phyloP scores from a whole-genome alignment of 2,329 filamentous ascomycete species.

The Penicillium sp. region DNA sequence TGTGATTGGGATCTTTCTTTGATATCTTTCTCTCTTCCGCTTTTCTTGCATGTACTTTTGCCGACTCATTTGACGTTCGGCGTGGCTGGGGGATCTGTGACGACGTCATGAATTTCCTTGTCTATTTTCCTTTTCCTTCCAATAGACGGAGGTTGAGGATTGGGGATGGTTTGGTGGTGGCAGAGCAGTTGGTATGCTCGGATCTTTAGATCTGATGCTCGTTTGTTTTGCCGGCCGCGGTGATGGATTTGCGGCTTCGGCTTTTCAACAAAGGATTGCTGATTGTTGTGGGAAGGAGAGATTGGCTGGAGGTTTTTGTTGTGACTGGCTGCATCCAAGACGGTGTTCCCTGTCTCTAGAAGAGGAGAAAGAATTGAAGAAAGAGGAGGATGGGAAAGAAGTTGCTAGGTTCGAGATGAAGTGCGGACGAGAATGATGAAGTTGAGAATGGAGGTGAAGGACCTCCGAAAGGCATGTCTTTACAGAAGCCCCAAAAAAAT shows the following conservation, averaged over 20 bases:
- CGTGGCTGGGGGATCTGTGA: slow-evolving; percentile 27
- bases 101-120: slow-evolving; percentile 35
- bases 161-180: slow-evolving; percentile 3
- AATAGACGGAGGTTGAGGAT: slow-evolving; percentile 23
- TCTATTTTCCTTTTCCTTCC: slow-evolving; percentile 19
- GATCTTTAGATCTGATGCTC: neutral
- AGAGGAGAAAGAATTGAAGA: neutral
- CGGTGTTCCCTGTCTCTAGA: neutral
- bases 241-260: neutral
- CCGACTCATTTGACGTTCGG: slow-evolving; percentile 17
- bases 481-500: slow-evolving; percentile 32
- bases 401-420: neutral
- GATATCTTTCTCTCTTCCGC: slow-evolving; percentile 6
- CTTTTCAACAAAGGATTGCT: neutral
- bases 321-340: neutral
- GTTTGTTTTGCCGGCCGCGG: neutral
- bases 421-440: neutral
- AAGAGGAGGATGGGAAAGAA: neutral
- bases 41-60: slow-evolving; percentile 19
- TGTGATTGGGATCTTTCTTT: neutral
- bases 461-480: slow-evolving; percentile 33
- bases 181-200: neutral
- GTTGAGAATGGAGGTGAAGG: slow-evolving; percentile 19
- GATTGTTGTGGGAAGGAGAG: neutral
- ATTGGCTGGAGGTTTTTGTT: neutral